Conservation (phyloP, 148 eudicot species). For the Pouteria glomerata region DNA sequence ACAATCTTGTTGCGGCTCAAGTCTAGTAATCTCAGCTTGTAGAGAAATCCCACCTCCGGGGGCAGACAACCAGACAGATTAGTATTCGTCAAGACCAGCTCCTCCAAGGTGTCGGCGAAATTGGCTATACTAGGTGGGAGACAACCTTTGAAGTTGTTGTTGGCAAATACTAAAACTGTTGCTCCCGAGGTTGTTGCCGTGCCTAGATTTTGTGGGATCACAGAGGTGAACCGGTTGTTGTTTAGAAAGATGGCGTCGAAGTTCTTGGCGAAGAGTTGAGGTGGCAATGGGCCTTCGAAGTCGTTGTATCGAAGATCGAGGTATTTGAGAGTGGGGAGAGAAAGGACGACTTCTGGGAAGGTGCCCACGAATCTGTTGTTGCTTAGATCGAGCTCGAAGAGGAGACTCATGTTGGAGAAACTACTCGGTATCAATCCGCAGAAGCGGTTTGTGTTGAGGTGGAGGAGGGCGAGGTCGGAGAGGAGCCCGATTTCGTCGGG, state of each 20-base stretch:
- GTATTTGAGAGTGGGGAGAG: conserved; percentile 40
- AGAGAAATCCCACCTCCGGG: conserved; percentile 46
- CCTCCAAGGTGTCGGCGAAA: conserved; percentile 51
- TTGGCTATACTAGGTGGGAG: conserved; percentile 59
- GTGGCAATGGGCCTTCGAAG: conserved; percentile 60
- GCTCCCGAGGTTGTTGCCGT: conserved; percentile 42
- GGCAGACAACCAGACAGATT: conserved; percentile 62
- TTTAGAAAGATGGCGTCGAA: conserved; percentile 65
- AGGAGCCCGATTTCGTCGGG: conserved; percentile 58
- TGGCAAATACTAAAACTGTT: conserved; percentile 58
- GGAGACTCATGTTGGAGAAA: conserved; percentile 36
- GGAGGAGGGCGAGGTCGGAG: conserved; percentile 51
- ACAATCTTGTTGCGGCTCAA: conserved; percentile 46
- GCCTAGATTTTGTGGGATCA: conserved; percentile 48
- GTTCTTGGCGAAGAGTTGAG: conserved; percentile 33
- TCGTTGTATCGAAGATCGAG: conserved; percentile 71
- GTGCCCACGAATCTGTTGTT: conserved; percentile 69
- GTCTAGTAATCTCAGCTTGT: conserved; percentile 54
- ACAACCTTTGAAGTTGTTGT: conserved; percentile 55
- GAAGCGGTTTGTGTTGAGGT: conserved; percentile 62
- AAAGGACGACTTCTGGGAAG: conserved; percentile 55
- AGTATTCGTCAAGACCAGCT: conserved; percentile 49
- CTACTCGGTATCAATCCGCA: conserved; percentile 54
- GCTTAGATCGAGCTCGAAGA: conserved; percentile 60
- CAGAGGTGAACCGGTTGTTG: conserved; percentile 43